phyloP scores from a whole-genome alignment of 768 basidiomycete genomes.

The Fomitopsis serialis region DNA sequence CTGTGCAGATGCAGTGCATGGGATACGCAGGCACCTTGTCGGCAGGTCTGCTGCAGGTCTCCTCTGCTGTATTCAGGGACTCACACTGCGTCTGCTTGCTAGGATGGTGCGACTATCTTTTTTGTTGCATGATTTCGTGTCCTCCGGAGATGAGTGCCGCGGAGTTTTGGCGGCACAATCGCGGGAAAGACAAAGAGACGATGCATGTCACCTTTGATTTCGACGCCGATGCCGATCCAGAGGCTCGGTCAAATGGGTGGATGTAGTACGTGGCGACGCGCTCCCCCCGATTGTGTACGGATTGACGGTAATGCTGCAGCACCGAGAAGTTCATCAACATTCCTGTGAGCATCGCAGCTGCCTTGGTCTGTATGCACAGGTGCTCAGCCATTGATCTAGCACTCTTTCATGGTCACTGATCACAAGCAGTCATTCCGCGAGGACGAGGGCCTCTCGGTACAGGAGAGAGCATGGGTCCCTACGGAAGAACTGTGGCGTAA shows the following conservation, averaged over 20 bases:
- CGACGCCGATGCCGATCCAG: slow-evolving; percentile 37
- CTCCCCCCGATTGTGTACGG: background rate
- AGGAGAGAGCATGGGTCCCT: slow-evolving; percentile 10
- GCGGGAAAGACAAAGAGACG: background rate
- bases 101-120: slow-evolving; percentile 47
- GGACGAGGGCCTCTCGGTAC: slow-evolving; percentile 18
- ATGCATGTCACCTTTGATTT: slow-evolving; percentile 26
- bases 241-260: slow-evolving; percentile 31
- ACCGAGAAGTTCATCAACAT: slow-evolving; percentile 42
- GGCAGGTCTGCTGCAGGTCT: slow-evolving; percentile 24
- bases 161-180: slow-evolving; percentile 22
- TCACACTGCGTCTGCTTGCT: background rate
- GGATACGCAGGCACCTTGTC: slow-evolving; percentile 46
- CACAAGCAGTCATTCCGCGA: slow-evolving; percentile 40
- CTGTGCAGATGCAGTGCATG: slow-evolving; percentile 45
- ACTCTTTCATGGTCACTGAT: slow-evolving; percentile 45
- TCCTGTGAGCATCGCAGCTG: slow-evolving; percentile 28
- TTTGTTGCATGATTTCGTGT: slow-evolving; percentile 39
- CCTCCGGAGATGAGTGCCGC: slow-evolving; percentile 34
- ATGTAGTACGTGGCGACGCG: slow-evolving; percentile 33
- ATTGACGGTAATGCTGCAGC: slow-evolving; percentile 14
- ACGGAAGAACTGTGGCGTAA: slow-evolving; percentile 29
- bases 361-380: background rate
- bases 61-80: background rate
- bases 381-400: slow-evolving; percentile 19